Conservation (phyloP, 495 filamentous ascomycete genomes). For the Emericellopsis terricola region DNA sequence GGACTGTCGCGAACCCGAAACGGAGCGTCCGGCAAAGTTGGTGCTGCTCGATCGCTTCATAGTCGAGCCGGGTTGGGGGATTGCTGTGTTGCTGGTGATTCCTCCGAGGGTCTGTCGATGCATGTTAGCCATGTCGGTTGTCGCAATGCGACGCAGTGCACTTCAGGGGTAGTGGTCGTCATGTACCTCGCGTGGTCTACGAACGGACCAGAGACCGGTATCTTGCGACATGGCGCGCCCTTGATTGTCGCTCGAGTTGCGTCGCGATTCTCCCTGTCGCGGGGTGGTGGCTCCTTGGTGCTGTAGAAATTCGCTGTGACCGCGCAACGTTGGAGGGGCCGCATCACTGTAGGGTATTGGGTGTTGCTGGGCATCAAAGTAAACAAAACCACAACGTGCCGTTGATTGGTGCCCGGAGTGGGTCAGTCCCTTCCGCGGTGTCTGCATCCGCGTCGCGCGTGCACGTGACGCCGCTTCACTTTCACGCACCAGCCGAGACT, state of each 20-base stretch:
- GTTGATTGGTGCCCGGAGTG: not conserved
- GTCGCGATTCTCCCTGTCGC: not conserved
- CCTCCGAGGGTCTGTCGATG: slow-evolving; percentile 51
- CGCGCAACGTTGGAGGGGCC: not conserved
- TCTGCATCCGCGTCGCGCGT: too few species aligned
- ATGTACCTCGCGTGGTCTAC: slow-evolving; percentile 53
- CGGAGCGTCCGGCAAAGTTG: slow-evolving; percentile 51
- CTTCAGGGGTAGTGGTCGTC: not conserved
- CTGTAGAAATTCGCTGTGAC: not conserved
- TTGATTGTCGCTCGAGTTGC: not conserved
- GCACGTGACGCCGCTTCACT: too few species aligned
- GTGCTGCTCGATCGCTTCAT: slow-evolving; percentile 86
- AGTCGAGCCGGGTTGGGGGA: slow-evolving; percentile 84
- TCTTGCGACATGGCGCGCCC: slow-evolving; percentile 52
- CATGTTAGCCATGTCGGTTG: slow-evolving; percentile 1
- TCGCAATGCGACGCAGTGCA: not conserved
- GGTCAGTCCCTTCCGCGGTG: too few species aligned
- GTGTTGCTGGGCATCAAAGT: slow-evolving; percentile 5
- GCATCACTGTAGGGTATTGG: too few species aligned
- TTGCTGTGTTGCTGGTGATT: slow-evolving; percentile 58
- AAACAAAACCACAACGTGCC: slow-evolving; percentile 1
- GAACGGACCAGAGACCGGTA: slow-evolving; percentile 54
- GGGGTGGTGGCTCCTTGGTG: slow-evolving; percentile 1
- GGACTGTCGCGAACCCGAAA: slow-evolving; percentile 72
- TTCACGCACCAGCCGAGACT: too few species aligned